Evolutionary conservation across 1,284 basidiomycete genomes (phyloP).

Genomic region (Cutaneotrichosporon sp.): DNA sequence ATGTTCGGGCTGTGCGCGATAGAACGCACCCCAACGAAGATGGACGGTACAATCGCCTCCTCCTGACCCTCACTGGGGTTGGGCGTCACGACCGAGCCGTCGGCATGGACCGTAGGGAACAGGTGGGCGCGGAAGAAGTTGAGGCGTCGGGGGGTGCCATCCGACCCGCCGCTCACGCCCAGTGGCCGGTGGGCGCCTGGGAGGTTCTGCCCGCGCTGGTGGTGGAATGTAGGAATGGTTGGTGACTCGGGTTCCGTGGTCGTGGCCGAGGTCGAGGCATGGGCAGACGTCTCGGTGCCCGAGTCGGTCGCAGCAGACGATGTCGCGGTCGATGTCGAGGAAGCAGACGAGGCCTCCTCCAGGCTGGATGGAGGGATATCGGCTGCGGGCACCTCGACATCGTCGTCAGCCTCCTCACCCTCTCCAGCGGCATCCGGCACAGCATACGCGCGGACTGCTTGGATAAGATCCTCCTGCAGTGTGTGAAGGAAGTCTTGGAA

Average conservation of each 20-base stretch:
- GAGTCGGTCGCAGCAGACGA: background rate
- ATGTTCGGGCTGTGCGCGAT: conserved; percentile 39
- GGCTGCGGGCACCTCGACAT: background rate
- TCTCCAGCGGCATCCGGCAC: conserved; percentile 21
- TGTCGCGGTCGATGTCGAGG: too few species aligned
- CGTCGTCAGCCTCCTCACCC: background rate
- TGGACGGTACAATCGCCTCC: conserved; percentile 45
- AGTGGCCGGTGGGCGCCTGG: conserved; percentile 11
- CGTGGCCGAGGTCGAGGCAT: background rate
- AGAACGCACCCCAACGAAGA: conserved; percentile 51
- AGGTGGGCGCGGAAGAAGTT: conserved; percentile 54
- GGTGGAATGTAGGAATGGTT: conserved; percentile 39
- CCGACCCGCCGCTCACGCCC: conserved; percentile 35
- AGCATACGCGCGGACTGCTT: conserved; percentile 44
- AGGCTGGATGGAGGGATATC: background rate
- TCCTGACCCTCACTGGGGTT: conserved; percentile 11
- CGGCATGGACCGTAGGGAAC: conserved; percentile 40
- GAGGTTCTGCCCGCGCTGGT: conserved; percentile 38
- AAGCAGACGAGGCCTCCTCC: background rate
- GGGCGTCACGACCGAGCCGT: conserved; percentile 10
- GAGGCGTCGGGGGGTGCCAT: conserved; percentile 41
- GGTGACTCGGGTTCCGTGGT: background rate
- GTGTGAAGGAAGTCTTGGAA: conserved; percentile 49
- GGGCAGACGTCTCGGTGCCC: background rate
- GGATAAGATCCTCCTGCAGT: conserved; percentile 46